phyloP scores from a whole-genome alignment of 2,329 filamentous ascomycete genomes.

The Fusarium bulbicola region DNA sequence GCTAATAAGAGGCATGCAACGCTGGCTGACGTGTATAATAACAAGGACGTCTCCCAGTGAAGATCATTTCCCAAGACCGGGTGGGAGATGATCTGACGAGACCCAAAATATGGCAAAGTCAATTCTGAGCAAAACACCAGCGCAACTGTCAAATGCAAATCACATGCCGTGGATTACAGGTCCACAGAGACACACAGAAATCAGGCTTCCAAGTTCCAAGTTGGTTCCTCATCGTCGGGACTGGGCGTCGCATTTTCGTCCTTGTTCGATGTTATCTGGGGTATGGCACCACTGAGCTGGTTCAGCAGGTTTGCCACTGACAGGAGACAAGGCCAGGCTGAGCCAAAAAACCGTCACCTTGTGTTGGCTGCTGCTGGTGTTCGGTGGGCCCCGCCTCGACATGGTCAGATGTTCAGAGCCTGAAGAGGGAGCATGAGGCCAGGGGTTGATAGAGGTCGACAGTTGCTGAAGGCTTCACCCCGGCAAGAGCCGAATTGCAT shows the following conservation, averaged over 20 bases:
- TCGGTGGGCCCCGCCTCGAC: slow-evolving; percentile 30
- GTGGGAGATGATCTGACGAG: neutral
- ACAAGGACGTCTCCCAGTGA: neutral
- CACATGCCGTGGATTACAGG: slow-evolving; percentile 4
- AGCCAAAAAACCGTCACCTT: neutral
- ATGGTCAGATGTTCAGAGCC: slow-evolving; percentile 35
- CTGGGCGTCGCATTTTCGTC: slow-evolving; percentile 16
- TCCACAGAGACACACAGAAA: neutral
- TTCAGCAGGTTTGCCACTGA: slow-evolving; percentile 18
- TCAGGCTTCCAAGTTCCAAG: neutral
- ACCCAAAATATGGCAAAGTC: neutral
- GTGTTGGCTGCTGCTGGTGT: slow-evolving; percentile 1
- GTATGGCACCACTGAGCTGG: slow-evolving; percentile 33
- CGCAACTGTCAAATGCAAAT: neutral
- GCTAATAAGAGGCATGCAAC: neutral
- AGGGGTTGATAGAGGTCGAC: slow-evolving; percentile 21
- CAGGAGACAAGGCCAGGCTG: neutral
- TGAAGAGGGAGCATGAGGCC: slow-evolving; percentile 32
- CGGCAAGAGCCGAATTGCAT: slow-evolving; percentile 25
- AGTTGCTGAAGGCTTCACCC: slow-evolving; percentile 3
- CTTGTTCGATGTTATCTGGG: slow-evolving; percentile 35
- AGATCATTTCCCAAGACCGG: neutral
- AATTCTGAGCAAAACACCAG: neutral
- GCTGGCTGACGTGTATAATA: neutral
- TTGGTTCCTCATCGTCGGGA: slow-evolving; percentile 14